phyloP scores from a whole-genome alignment of 169 alveolate genomes.

The Cryptosporidium canis region DNA sequence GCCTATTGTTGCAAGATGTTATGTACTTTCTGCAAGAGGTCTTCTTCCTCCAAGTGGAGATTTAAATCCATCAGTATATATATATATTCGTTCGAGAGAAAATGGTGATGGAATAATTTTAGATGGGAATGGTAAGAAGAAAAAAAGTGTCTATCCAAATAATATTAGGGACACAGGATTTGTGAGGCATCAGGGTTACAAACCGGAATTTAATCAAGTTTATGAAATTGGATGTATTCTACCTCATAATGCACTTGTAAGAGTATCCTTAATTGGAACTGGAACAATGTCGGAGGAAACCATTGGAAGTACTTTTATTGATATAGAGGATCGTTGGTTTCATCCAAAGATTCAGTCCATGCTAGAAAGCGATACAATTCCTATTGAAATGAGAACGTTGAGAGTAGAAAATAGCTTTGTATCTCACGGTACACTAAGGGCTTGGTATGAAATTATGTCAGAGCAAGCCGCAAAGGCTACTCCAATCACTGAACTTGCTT shows the following conservation, averaged over 20 bases:
- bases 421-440: slow-evolving; percentile 88
- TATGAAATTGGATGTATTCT: slow-evolving; percentile 86
- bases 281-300: slow-evolving; percentile 86
- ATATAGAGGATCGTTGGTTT: slow-evolving; percentile 89
- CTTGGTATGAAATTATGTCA: slow-evolving; percentile 88
- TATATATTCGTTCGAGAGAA: slow-evolving; percentile 82
- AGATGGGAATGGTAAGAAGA: slow-evolving; percentile 76
- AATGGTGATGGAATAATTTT: slow-evolving; percentile 78
- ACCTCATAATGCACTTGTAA: slow-evolving; percentile 88
- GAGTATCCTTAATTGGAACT: slow-evolving; percentile 84
- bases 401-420: slow-evolving; percentile 61
- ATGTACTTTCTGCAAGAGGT: slow-evolving; percentile 88
- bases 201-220: slow-evolving; percentile 88
- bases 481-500: slow-evolving; percentile 83
- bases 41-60: slow-evolving; percentile 86
- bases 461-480: slow-evolving; percentile 84
- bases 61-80: slow-evolving; percentile 80
- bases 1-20: slow-evolving; percentile 84
- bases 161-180: slow-evolving; percentile 83
- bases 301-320: slow-evolving; percentile 88
- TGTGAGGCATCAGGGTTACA: slow-evolving; percentile 83
- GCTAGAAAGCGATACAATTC: slow-evolving; percentile 81
- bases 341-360: slow-evolving; percentile 82
- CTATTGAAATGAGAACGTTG: slow-evolving; percentile 72
- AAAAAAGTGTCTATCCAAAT: slow-evolving; percentile 74